Base-by-base conservation (phyloP, 495 filamentous ascomycete genomes). In the Xylaria longipes region DNA sequence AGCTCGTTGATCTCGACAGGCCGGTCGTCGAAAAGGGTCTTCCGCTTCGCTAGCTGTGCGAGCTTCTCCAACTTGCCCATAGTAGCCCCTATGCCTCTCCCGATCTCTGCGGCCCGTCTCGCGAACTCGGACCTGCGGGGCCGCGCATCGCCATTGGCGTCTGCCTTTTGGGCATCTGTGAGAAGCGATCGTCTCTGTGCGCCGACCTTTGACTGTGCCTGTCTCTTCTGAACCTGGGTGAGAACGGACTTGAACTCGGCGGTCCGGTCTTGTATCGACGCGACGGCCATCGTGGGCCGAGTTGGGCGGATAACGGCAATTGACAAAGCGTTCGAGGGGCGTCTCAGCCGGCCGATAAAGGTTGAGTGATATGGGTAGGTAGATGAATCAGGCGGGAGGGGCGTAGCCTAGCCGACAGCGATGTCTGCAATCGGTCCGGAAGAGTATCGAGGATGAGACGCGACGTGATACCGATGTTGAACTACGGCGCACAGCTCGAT, bases 1-100 rank as follows among this genome's bases (percentile, higher is more conserved):
- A 98, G 89, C 76, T 98, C 94, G 79, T 94, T 94, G 82, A 99
- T 98, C 81, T 99, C 96, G 46, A 97, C 92, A 2, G 96, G 94
- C 80, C 92, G 89, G 83, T 99, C 96, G 80, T 99, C 96, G 78
- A 99, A 98, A 27, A 99, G 89, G 1, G 97, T 97, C 84, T 98
- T 97, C 73, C 97, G 91, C 80, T 95, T 96, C 65, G 96, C 96
- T 80, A 99, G 83, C 80, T 97, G 93, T 60, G 96, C 94, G 73
- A 99, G 83, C 77, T 95, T 91, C 80, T 97, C 92, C 75, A 99
- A 82, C 81, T 98, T 99, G 33, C 91, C 93, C 88, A 97, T 98
- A 2, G 97, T 98, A 46, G 85, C 92, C 41, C 92, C 91, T 66
- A 99, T 98, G 25, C 93, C 94, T 74, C 93, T 87, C 58, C 94